Conservation (phyloP, 192 early-diverging fungal genomes). For the Phycomyces nitens region DNA sequence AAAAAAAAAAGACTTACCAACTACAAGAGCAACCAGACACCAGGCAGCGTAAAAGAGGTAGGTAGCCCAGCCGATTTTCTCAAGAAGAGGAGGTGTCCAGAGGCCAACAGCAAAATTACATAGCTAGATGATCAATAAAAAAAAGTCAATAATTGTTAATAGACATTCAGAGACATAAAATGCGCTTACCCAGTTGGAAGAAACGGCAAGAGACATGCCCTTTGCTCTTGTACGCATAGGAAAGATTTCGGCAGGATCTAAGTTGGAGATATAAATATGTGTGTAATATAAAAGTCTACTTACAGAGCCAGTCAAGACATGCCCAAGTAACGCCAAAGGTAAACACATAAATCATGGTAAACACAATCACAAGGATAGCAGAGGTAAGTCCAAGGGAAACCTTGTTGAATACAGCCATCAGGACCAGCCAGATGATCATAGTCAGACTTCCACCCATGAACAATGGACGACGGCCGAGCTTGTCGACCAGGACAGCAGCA, state of each 20-base stretch:
- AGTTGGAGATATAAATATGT: neutral
- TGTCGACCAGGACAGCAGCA: constrained; percentile 11
- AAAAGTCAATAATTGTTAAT: neutral
- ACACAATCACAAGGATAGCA: constrained; percentile 12
- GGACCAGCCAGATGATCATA: constrained; percentile 26
- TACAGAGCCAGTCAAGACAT: constrained; percentile 18
- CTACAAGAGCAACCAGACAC: constrained; percentile 6
- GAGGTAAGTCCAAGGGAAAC: constrained; percentile 14
- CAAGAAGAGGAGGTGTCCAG: neutral
- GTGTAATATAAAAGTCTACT: neutral
- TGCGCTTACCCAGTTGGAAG: constrained; percentile 73
- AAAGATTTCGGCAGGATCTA: constrained; percentile 81
- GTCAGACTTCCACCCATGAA: constrained; percentile 21
- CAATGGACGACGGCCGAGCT: constrained; percentile 22
- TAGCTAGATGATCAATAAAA: constrained; percentile 4
- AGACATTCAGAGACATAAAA: neutral
- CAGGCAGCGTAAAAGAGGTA: constrained; percentile 22
- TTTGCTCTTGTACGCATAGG: constrained; percentile 82
- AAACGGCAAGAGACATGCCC: constrained; percentile 72
- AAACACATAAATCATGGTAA: constrained; percentile 17
- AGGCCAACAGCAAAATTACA: constrained; percentile 11
- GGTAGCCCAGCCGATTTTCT: constrained; percentile 9
- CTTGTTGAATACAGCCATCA: constrained; percentile 26
- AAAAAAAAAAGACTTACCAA: neutral
- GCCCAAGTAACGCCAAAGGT: constrained; percentile 22